These are phyloP conservation scores for Boletus speciosus DNA, from an alignment of 768 basidiomycete species.

Conservation along the genomic window DNA sequence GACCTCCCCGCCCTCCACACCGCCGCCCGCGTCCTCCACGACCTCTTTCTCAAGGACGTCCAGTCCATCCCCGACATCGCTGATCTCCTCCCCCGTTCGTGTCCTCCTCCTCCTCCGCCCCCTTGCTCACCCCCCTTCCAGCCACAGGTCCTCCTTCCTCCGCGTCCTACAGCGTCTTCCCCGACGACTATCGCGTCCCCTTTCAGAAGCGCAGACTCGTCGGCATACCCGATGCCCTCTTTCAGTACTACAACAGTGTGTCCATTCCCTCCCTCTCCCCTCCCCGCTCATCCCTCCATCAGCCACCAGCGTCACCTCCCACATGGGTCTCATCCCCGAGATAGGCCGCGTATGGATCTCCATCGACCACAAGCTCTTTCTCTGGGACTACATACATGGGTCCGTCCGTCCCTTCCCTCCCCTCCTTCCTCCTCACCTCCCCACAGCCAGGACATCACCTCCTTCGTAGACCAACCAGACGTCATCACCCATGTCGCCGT, in stretches of 20 bases:
- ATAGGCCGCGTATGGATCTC: slow-evolving; percentile 96
- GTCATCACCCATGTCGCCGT: slow-evolving; percentile 86
- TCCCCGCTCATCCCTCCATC: slow-evolving; percentile 16
- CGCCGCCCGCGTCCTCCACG: slow-evolving; percentile 65
- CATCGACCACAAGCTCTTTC: slow-evolving; percentile 87
- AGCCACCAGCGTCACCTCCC: slow-evolving; percentile 69
- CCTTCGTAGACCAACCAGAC: slow-evolving; percentile 89
- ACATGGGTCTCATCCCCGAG: slow-evolving; percentile 90
- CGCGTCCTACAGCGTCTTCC: slow-evolving; percentile 73
- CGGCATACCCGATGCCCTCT: slow-evolving; percentile 74
- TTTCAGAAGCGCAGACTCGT: slow-evolving; percentile 76
- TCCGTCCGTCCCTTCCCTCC: slow-evolving; percentile 36
- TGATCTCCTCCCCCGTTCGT: slow-evolving; percentile 64
- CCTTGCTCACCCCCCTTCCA: slow-evolving; percentile 26
- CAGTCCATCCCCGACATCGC: slow-evolving; percentile 73
- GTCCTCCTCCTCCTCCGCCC: not conserved
- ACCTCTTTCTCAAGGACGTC: slow-evolving; percentile 68
- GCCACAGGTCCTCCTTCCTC: slow-evolving; percentile 66
- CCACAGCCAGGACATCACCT: slow-evolving; percentile 79
- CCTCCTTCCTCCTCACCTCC: slow-evolving; percentile 1
- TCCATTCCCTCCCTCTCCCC: slow-evolving; percentile 4
- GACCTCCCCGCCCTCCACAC: slow-evolving; percentile 62
- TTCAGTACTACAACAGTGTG: slow-evolving; percentile 75
- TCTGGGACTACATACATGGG: slow-evolving; percentile 98
- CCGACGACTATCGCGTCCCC: slow-evolving; percentile 74